Evolutionary conservation across 768 basidiomycete species (phyloP), one percentile per base, ranked within the genome.

Genomic region (Chlorophyllum brunneum): DNA sequence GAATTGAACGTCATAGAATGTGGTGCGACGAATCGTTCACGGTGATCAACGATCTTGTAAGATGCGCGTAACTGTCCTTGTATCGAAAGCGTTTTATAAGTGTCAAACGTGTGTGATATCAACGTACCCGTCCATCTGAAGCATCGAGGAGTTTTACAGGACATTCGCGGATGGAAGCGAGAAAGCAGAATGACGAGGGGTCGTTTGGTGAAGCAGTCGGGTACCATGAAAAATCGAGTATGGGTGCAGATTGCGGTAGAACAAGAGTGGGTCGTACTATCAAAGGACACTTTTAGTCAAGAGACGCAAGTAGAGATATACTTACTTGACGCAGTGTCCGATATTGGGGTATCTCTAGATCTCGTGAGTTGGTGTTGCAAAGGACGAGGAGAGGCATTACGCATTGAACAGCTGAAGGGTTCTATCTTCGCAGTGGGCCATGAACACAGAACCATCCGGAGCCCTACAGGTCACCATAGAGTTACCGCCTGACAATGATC

Each of bases 21-120:
- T 0, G 95, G 94, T 0, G 92, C 93, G 34, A 97, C 74, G 48
- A 91, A 83, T 27, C 94, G 80, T 68, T 98, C 95, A n/a, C 88
- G 75, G 60, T 98, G 95, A 65, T 98, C 94, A 8, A 98, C 79
- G 33, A 98, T 95, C 34, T 76, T 76, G 65, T 98, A 98, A 1
- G 92, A 94, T 0, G 94, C 95, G 15, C 95, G 82, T 16, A 92
- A 78, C 95, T 97, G 62, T 36, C 33, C 31, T 50, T 39, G 10
- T 29, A 33, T 18, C 20, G 26, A 13, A 23, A 34, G 20, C n/a
- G 22, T 15, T n/a, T n/a, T n/a, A 9, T 39, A 42, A 36, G 48
- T 20, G 6, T 30, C 48, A 46, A 45, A 31, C 33, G 54, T 43
- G 16, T 33, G 23, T 6, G 15, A 36, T 9, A 30, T n/a, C 36